phyloP scores from a whole-genome alignment of 352 stramenopile genomes.

The Elongisporangium undulatum region DNA sequence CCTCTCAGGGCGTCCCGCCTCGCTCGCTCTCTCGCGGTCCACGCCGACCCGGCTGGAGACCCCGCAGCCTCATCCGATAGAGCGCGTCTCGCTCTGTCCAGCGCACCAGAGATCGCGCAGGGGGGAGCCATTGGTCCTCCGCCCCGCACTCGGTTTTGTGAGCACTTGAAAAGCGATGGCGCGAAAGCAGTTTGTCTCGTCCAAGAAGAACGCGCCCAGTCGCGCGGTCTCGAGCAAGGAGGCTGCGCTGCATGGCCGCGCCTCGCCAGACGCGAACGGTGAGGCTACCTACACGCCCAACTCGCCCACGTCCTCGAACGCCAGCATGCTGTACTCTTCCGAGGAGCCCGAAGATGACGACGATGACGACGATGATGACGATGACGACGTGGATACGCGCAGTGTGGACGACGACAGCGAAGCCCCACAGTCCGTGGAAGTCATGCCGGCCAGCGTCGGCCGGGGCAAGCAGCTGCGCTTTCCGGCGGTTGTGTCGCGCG shows the following conservation, averaged over 20 bases:
- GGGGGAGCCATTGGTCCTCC: not conserved
- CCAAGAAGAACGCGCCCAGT: conserved; percentile 84
- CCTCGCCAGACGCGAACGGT: conserved; percentile 11
- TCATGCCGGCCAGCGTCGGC: conserved; percentile 65
- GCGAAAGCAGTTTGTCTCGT: conserved; percentile 83
- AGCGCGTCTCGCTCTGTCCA: not conserved
- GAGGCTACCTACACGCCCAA: conserved; percentile 17
- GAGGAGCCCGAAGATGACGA: conserved; percentile 19
- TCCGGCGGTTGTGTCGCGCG: conserved; percentile 57
- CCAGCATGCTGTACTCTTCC: conserved; percentile 31
- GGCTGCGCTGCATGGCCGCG: conserved; percentile 56
- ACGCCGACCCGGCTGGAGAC: conserved; percentile 2
- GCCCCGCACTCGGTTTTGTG: not conserved
- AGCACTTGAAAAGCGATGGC: conserved; percentile 38
- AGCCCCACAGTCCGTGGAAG: conserved; percentile 42
- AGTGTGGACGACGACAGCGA: conserved; percentile 13
- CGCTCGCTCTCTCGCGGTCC: conserved; percentile 3
- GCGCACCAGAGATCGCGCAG: not conserved
- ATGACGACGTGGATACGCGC: conserved; percentile 14
- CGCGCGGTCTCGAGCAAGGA: conserved; percentile 82
- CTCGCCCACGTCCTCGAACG: conserved; percentile 31
- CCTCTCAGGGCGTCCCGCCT: not conserved
- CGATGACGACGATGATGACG: conserved; percentile 19
- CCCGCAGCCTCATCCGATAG: not conserved
- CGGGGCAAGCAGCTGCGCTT: conserved; percentile 80